These are phyloP conservation scores for Pueraria montana DNA, from an alignment of 306 rosid genomes.

Conservation along the genomic window DNA sequence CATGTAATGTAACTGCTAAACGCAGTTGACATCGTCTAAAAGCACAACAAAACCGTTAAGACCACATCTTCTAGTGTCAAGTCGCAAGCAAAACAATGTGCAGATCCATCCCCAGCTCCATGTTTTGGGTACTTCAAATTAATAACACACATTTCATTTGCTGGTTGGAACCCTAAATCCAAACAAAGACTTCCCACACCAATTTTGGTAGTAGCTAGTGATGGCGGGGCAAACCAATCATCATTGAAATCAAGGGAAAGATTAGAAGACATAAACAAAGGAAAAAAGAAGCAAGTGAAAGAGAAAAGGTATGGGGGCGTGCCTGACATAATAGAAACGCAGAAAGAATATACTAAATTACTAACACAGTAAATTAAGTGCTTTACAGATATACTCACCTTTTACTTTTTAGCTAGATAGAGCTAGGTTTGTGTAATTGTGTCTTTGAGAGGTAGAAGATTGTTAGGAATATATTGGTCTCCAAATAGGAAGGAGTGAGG, in stretches of 20 bases:
- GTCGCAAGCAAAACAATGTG: too few species aligned
- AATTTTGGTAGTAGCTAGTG: too few species aligned
- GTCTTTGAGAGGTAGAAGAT: not conserved
- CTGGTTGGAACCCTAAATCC: not conserved
- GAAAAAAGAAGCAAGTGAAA: not conserved
- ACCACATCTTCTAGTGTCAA: too few species aligned
- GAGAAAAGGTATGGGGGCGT: constrained; percentile 35
- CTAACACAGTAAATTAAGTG: constrained; percentile 24
- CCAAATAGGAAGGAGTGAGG: constrained; percentile 96
- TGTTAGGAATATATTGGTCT: constrained; percentile 47
- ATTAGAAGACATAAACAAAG: not conserved
- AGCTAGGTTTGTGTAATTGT: not conserved
- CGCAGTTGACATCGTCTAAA: too few species aligned
- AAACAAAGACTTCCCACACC: not conserved
- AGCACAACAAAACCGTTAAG: too few species aligned
- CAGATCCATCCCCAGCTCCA: too few species aligned
- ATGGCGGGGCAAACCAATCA: not conserved
- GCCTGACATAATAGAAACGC: constrained; percentile 49
- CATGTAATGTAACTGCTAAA: too few species aligned
- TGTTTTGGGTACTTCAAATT: too few species aligned
- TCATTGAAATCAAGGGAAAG: not conserved
- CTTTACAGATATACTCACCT: not conserved
- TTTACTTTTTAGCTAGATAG: constrained; percentile 21
- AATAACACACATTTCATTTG: too few species aligned
- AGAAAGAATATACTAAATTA: constrained; percentile 39